Percentiles rank a stretch among this genome's conserved stretches.
These are phyloP conservation scores for Glycine latifolia DNA, from an alignment of 306 rosid genomes.

Conservation along the genomic window DNA sequence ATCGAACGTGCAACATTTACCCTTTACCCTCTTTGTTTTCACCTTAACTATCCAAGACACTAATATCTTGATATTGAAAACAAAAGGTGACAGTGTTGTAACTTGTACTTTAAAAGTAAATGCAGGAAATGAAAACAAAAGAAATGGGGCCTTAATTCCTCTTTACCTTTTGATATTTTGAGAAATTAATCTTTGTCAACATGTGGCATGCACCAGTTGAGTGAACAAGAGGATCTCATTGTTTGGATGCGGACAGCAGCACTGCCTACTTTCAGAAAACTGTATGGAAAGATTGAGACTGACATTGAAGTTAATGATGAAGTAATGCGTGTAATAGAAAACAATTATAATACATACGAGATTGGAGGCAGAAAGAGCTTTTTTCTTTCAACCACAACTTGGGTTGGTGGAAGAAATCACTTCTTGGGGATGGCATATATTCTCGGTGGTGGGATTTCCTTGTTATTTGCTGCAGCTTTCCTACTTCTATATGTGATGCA, in stretches of 20 bases:
- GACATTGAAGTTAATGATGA: conserved; percentile 71
- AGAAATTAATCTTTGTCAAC: conserved; percentile 33
- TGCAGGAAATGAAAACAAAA: too few relatives aligned
- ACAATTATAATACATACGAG: conserved; percentile 84
- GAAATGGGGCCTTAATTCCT: too few relatives aligned
- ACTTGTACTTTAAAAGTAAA: too few relatives aligned
- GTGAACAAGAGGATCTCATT: conserved; percentile 86
- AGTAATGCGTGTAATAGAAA: conserved; percentile 61
- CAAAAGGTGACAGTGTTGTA: too few relatives aligned
- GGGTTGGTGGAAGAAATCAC: conserved; percentile 91
- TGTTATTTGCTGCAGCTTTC: conserved; percentile 72
- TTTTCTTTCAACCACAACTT: conserved; percentile 85
- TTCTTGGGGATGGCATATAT: conserved; percentile 76
- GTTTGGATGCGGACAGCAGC: conserved; percentile 98
- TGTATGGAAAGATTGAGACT: conserved; percentile 79
- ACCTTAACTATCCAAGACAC: too few relatives aligned
- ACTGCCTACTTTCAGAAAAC: conserved; percentile 79
- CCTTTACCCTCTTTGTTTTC: too few relatives aligned
- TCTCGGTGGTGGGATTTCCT: conserved; percentile 65
- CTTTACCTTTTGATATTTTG: not conserved
- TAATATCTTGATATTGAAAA: too few relatives aligned
- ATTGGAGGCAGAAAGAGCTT: conserved; percentile 77
- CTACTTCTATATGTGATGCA: conserved; percentile 66
- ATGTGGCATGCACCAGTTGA: conserved; percentile 67
- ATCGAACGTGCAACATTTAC: too few relatives aligned